phyloP scores from a whole-genome alignment of 2,329 filamentous ascomycete genomes.

The Phialocephala sp. region DNA sequence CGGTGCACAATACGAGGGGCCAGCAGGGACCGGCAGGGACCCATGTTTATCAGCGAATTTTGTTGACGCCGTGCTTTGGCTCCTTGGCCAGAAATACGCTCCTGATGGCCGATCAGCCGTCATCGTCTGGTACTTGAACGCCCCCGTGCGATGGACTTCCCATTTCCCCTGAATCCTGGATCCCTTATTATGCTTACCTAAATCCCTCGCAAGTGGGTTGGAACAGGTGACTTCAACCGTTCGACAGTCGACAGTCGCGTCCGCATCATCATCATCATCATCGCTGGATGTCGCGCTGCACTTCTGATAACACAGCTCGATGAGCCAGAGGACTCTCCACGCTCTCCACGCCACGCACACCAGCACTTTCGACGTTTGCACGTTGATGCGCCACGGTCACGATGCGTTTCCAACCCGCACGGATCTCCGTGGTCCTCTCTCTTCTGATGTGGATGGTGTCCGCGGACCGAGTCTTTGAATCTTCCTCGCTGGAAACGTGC shows the following conservation, averaged over 20 bases:
- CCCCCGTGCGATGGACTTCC: not conserved
- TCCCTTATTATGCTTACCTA: not conserved
- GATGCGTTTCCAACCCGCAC: slow-evolving; percentile 20
- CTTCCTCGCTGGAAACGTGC: slow-evolving; percentile 84
- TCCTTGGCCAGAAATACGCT: not conserved
- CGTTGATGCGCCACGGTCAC: slow-evolving; percentile 8
- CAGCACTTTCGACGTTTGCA: not conserved
- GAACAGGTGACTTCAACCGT: not conserved
- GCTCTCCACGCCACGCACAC: not conserved
- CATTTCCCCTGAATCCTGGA: slow-evolving; percentile 4
- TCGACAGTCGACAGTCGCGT: not conserved
- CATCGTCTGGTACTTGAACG: not conserved
- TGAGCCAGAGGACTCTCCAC: not conserved
- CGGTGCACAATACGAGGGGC: not conserved
- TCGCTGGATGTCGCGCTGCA: not conserved
- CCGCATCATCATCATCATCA: not conserved
- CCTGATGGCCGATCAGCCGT: not conserved
- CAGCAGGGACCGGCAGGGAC: not conserved
- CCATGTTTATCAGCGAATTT: not conserved
- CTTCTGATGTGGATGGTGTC: slow-evolving; percentile 15
- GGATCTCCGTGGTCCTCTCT: slow-evolving; percentile 5
- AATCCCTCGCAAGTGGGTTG: not conserved
- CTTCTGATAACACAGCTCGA: not conserved
- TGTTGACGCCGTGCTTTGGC: too few relatives aligned
- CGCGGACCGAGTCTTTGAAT: slow-evolving; percentile 56